phyloP scores from a whole-genome alignment of 139 green algal species.

The Dunaliella sp. region DNA sequence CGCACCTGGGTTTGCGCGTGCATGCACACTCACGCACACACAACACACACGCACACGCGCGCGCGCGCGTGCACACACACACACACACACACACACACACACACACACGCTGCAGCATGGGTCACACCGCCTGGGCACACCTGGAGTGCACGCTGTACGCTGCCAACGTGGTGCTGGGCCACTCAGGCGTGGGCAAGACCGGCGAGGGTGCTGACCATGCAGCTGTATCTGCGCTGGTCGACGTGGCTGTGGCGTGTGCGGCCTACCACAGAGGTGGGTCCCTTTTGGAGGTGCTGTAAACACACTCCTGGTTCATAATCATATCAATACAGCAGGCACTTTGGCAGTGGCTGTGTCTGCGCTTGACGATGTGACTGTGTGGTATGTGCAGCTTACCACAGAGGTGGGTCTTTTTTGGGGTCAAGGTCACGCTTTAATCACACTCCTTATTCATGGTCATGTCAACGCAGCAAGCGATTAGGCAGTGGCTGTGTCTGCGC shows the following conservation, averaged over 20 bases:
- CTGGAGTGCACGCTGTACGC: conserved; percentile 61
- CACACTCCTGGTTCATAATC: no score
- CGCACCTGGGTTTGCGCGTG: no score
- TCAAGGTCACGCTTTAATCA: no score
- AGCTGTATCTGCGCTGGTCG: conserved; percentile 23
- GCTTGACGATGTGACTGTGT: conserved; percentile 27
- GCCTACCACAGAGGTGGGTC: neutral
- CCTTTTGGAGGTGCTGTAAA: no score
- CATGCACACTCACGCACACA: no score
- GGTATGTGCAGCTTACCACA: neutral
- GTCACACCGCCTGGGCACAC: neutral
- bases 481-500: conserved; percentile 23
- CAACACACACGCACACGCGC: no score
- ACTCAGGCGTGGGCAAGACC: conserved; percentile 7
- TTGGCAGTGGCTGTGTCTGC: conserved; percentile 21
- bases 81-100: no score
- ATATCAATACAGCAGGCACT: no score
- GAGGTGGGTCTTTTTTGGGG: no score
- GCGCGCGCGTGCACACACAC: no score
- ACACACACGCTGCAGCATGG: neutral
- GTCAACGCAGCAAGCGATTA: no score
- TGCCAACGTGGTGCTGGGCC: conserved; percentile 55
- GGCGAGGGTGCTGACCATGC: conserved; percentile 8
- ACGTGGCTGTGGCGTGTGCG: conserved; percentile 16
- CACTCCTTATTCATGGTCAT: no score